Base-by-base conservation (phyloP, 1,139 yeast genomes). In the Kazachstania sp. region DNA sequence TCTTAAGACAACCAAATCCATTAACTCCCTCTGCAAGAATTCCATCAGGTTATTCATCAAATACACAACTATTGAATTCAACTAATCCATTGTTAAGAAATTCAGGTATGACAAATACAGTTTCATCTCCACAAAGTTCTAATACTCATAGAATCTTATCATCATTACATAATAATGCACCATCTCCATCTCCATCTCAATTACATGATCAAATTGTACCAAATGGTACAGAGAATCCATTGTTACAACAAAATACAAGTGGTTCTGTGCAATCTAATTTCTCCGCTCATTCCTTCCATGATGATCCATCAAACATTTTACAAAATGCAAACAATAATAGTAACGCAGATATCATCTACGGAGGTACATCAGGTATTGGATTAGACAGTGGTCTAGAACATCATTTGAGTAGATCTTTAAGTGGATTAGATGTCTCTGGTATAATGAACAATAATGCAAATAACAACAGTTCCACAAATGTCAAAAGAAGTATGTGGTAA, bases 181-280 rank as follows among this genome's bases (percentile, higher is more conserved):
- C 28, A 9, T 28, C 20, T 18, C 28, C 19, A 2, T 29, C 42
- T 4, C 38, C 45, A 12, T 16, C 32, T 7, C 31, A 37, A 29
- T 16, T 43, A 43, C 15, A 46, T 35, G 47, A 47, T 18, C 44
- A 40, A 43, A 37, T 31, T 32, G 48, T 40, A 35, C 28, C 39
- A 8, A 26, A 28, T 20, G 9, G 3, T 3, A 18, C 35, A 39
- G 41, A 48, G 8, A 51, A 49, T 37, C 57, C 56, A 29, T 46
- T 64, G 42, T 50, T 54, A 4, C 60, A 66, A 4, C 68, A 64
- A 47, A 55, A 63, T 43, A 64, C 67, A 7, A 58, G 61, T 43
- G 66, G 66, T 4, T 61, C 66, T 7, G 51, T 60, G 11, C 67
- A 64, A 39, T 63, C 68, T 2, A 61, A 61, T 45, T 60, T 56